Conservation (phyloP, 805 yeast species). For the Candida ulmi region DNA sequence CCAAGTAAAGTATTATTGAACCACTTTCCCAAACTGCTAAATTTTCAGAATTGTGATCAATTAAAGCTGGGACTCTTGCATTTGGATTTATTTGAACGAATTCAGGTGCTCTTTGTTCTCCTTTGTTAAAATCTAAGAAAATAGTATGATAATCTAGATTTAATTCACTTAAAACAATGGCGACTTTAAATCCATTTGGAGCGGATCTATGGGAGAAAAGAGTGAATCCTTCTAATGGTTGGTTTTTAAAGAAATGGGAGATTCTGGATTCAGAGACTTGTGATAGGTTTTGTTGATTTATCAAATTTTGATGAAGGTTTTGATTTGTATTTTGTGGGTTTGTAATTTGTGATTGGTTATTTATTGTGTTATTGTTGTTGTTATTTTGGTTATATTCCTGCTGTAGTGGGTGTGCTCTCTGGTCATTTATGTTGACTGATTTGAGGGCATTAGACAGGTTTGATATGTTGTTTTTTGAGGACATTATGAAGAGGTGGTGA, state of each 20-base stretch:
- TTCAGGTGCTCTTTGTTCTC: conserved; percentile 92
- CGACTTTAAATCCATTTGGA: conserved; percentile 95
- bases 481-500: too few species aligned
- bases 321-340: neutral
- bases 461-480: conserved; percentile 25
- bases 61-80: conserved; percentile 91
- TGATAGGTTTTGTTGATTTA: conserved; percentile 31
- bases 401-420: conserved; percentile 23
- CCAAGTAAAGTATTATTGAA: conserved; percentile 79
- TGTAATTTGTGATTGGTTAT: conserved; percentile 7
- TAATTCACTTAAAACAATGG: conserved; percentile 81
- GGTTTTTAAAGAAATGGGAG: conserved; percentile 65
- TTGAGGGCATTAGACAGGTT: conserved; percentile 35
- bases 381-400: conserved; percentile 17
- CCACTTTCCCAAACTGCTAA: conserved; percentile 94
- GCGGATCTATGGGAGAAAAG: conserved; percentile 83
- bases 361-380: conserved; percentile 14
- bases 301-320: conserved; percentile 7
- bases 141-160: conserved; percentile 75
- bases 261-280: conserved; percentile 51
- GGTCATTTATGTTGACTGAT: conserved; percentile 24
- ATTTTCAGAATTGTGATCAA: conserved; percentile 80
- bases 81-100: conserved; percentile 93
- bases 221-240: conserved; percentile 79
- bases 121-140: conserved; percentile 77